Base-by-base conservation (phyloP, 768 basidiomycete species). In the Boletus subcaerulescens region DNA sequence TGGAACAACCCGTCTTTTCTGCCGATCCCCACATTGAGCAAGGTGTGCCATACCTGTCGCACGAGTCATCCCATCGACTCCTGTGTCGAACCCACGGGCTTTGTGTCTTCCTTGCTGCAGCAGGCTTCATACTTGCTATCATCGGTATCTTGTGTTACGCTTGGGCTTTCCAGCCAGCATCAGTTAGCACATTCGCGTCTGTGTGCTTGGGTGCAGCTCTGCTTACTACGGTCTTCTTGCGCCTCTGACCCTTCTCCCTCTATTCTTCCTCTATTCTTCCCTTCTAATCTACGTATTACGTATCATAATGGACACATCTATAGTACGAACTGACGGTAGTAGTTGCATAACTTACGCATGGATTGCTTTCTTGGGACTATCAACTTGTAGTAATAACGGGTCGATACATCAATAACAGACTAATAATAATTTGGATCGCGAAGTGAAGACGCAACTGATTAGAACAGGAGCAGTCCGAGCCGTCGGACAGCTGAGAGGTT, bases 71-170 rank as follows among this genome's bases (percentile, higher is more conserved):
- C 5, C 75, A 79, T 53, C 67, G 3, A 11, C 13, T 85, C 26
- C 73, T 85, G 35, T 74, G 73, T 48, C 74, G 77, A 12, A 77
- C 74, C 36, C 82, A 84, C 52, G 58, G 71, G n/a, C 64, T 84
- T 5, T 82, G 80, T 55, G 75, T 84, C 50, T 56, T 70, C 53
- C 63, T 81, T 8, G 69, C 83, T 9, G 67, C 71, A 6, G 39
- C 71, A 18, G 83, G 84, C 11, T 85, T 85, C 59, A 59, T 72
- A 3, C 70, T 84, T 18, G 77, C 77, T 1, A 64, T 83, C 22
- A 58, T 71, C 20, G 83, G 84, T 0, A 76, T 83, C 42, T 5
- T 82, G 14, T 75, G 76, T 58, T 81, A 77, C 57, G 69, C 77
- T 1, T 85, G 83, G 83, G 73, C 75, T 8, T 59, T 66, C 33